Base-by-base conservation (phyloP, 2,329 filamentous ascomycete species). In the Penicillium sp. region DNA sequence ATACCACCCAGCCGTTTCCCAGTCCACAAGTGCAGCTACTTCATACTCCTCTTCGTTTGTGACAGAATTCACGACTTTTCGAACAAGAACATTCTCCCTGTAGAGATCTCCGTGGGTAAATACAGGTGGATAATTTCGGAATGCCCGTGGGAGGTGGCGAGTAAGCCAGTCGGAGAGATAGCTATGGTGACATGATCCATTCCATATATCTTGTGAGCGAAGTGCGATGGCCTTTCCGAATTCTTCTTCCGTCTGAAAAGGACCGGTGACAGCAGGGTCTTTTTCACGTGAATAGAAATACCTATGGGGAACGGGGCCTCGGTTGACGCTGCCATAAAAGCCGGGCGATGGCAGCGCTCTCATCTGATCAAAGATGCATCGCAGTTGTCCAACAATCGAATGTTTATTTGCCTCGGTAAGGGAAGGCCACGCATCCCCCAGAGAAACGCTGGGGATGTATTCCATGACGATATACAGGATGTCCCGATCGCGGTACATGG, bases 1-100 rank as follows among this genome's bases (percentile, higher is more conserved):
- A 56, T 63, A 62, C 59, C 58, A 64, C 38, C 59, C 62, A 33
- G 61, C 61, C 13, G 53, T 41, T 57, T 62, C 59, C 60, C 60
- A 63, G 50, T 64, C 56, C 37, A 62, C 44, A 50, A 61, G 38
- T 46, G 53, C 57, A 46, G 49, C 49, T 30, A 58, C 38, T 45
- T 53, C 35, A 48, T 56, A 57, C 42, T 50, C 51, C 47, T 54
- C 46, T 44, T 51, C 41, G 46, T 39, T 52, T 39, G 49, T 45
- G 22, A 34, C 39, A 50, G 49, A 25, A 49, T 50, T 46, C 5
- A 48, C 27, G 34, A 52, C 33, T 31, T 57, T 56, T 42, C 41
- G 45, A 8, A 50, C 31, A 25, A 61, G 47, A 29, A 61, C 38
- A 52, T 56, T 63, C 57, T 55, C 57, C 54, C 53, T 53, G n/a